Percentiles rank a stretch among this genome's conserved stretches.
Conservation (phyloP, 805 yeast genomes). For the Candida dajiaensis region DNA sequence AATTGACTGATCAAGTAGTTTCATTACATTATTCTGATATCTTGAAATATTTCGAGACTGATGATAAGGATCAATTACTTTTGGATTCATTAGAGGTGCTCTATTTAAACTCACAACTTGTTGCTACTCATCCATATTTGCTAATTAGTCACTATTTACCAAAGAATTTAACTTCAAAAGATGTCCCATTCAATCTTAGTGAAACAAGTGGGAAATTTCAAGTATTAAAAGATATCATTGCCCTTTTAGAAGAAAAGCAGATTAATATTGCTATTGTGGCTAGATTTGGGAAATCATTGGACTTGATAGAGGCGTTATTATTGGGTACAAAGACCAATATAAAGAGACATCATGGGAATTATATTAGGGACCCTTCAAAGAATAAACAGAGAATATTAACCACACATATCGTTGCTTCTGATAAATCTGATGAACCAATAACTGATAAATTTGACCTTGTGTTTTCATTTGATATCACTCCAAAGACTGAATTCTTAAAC, state of each 20-base stretch:
- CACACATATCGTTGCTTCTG: slow-evolving; percentile 18
- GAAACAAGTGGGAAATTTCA: slow-evolving; percentile 83
- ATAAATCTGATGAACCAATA: slow-evolving; percentile 5
- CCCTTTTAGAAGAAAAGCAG: slow-evolving; percentile 40
- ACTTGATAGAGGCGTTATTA: slow-evolving; percentile 65
- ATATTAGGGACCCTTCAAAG: slow-evolving; percentile 46
- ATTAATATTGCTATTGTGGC: slow-evolving; percentile 66
- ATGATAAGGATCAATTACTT: slow-evolving; percentile 47
- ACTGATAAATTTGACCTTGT: slow-evolving; percentile 45
- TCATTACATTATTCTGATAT: slow-evolving; percentile 90
- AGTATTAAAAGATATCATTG: slow-evolving; percentile 58
- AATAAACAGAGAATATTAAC: slow-evolving; percentile 21
- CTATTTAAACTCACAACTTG: slow-evolving; percentile 68
- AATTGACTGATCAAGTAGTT: slow-evolving; percentile 85
- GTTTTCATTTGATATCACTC: slow-evolving; percentile 58
- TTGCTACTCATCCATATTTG: slow-evolving; percentile 85
- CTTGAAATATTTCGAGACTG: slow-evolving; percentile 70
- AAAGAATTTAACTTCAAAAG: slow-evolving; percentile 63
- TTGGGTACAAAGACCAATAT: slow-evolving; percentile 54
- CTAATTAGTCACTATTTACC: slow-evolving; percentile 84
- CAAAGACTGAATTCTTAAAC: slow-evolving; percentile 33
- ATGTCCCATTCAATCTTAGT: slow-evolving; percentile 61
- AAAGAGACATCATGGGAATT: slow-evolving; percentile 56
- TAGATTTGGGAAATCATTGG: slow-evolving; percentile 62
- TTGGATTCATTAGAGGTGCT: slow-evolving; percentile 74